A percentile compares a stretch with the other conserved stretches of the same genome.
Conservation (phyloP, 169 alveolate species). For the Plasmodium blacklocki region DNA sequence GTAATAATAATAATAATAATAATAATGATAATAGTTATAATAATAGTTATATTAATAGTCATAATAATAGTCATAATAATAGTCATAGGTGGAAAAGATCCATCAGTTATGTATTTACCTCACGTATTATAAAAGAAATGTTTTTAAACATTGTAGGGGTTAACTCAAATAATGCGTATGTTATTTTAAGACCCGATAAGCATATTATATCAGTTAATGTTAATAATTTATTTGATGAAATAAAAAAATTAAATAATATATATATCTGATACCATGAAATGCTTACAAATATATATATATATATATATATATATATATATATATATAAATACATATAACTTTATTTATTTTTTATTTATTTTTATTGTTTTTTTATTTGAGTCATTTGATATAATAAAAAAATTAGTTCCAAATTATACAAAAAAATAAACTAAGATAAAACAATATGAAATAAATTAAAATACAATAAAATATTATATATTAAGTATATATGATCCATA, state of each 20-base stretch:
- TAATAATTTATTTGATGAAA: constrained; percentile 19
- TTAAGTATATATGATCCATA: no score
- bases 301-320: no score
- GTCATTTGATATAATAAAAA: no score
- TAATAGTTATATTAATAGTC: no score
- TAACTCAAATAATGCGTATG: constrained; percentile 46
- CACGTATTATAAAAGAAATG: constrained; percentile 49
- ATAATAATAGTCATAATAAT: neutral
- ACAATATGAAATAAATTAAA: no score
- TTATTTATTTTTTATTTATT: no score
- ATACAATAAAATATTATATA: no score
- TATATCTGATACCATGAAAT: constrained; percentile 14
- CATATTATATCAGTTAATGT: constrained; percentile 64
- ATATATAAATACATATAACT: no score
- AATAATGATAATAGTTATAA: neutral
- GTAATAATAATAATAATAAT: neutral
- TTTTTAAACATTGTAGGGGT: constrained; percentile 35
- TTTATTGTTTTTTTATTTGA: no score
- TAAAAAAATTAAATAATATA: constrained; percentile 30
- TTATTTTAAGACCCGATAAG: constrained; percentile 71
- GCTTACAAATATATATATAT: no score
- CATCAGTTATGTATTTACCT: constrained; percentile 42
- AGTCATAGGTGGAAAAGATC: neutral
- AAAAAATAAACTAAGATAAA: no score
- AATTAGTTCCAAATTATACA: no score